phyloP scores from a whole-genome alignment of 2,329 filamentous ascomycete species.

The Emmonsiellopsis sp. region DNA sequence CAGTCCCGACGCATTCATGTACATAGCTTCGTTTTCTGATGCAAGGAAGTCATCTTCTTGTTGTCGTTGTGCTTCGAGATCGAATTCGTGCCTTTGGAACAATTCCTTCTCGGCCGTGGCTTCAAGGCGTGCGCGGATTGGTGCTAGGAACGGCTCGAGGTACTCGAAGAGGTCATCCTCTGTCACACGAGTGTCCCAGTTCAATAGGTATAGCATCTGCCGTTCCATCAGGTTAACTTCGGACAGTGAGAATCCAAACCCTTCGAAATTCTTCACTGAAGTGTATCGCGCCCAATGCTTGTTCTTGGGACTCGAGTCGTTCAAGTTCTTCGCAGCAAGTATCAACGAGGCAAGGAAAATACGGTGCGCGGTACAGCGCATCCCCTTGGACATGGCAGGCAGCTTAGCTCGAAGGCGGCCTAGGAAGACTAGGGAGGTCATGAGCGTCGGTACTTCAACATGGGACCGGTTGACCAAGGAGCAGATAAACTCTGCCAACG shows the following conservation, averaged over 20 bases:
- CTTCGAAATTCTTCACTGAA: slow-evolving; percentile 59
- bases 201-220: slow-evolving; percentile 86
- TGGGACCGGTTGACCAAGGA: slow-evolving; percentile 87
- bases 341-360: slow-evolving; percentile 71
- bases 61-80: not conserved
- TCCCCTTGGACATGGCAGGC: slow-evolving; percentile 89
- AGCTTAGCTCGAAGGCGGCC: slow-evolving; percentile 73
- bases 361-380: slow-evolving; percentile 91
- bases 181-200: slow-evolving; percentile 85
- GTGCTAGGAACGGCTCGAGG: slow-evolving; percentile 78
- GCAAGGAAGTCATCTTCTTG: slow-evolving; percentile 2
- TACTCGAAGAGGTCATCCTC: slow-evolving; percentile 80
- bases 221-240: slow-evolving; percentile 99
- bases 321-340: slow-evolving; percentile 88
- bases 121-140: slow-evolving; percentile 52
- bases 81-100: not conserved
- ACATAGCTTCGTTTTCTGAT: slow-evolving; percentile 6
- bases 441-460: slow-evolving; percentile 92
- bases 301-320: slow-evolving; percentile 98
- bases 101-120: slow-evolving; percentile 7
- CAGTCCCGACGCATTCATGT: not conserved
- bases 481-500: slow-evolving; percentile 82
- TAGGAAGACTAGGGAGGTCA: slow-evolving; percentile 94
- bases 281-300: slow-evolving; percentile 99
- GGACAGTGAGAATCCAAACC: slow-evolving; percentile 84